Base-by-base conservation (phyloP, 1,284 basidiomycete species). In the Fomitopsis schrenkii region DNA sequence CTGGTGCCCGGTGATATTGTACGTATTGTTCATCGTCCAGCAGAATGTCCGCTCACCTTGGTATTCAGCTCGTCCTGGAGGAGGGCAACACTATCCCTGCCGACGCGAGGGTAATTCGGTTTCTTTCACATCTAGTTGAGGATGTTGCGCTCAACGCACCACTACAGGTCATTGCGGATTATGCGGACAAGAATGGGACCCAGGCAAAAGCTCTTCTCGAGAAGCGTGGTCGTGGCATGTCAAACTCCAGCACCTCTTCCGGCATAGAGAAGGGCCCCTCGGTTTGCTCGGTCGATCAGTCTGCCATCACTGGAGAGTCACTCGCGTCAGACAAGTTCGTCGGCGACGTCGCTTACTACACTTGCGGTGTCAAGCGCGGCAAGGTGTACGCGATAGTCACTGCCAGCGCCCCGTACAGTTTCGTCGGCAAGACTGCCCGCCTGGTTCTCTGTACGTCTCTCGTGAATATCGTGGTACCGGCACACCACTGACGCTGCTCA, bases 311-410 rank as follows among this genome's bases (percentile, higher is more conserved):
- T 7, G 60, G 60, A 33, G 60, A 61, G 60, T 53, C 45, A 15
- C 52, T 61, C 26, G 56, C 60, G 8, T 40, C 46, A 26, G 60
- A 61, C 50, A 61, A 61, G 60, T 61, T 45, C 48, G 28, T 61
- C 26, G 60, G 60, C 50, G 60, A 61, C 44, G 28, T 55, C 14
- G 60, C 60, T 14, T 61, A 55, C 52, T 61, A 61, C 35, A 61
- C 60, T 26, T 61, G 60, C 30, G 60, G 60, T 40, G 57, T 61
- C n/a, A 61, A 61, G 50, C 60, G 60, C 41, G 60, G 60, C 5
- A 61, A 61, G 56, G 33, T 58, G 38, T 61, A 58, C 40, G 60
- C 36, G 3, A 30, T 61, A 30, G 60, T 61, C 26, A 36, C 42
- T 5, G 57, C 36, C 7, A 57, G 55, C n/a, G 60, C 60, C 15